Conservation (phyloP, 495 filamentous ascomycete genomes). For the Penicillium arizonense region DNA sequence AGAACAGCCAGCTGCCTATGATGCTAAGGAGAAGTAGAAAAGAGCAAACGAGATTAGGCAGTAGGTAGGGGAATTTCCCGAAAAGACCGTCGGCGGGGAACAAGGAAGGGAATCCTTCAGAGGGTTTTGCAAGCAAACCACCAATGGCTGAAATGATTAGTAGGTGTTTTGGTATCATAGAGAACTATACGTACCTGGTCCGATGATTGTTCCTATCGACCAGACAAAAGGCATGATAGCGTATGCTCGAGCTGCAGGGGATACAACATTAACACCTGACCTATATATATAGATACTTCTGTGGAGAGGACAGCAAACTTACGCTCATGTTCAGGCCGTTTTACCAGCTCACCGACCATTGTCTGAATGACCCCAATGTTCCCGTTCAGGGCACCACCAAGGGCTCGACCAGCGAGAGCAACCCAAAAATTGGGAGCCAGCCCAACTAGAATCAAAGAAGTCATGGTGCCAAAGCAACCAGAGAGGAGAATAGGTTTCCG, state of each 20-base stretch:
- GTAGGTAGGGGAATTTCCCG: slow-evolving; percentile 74
- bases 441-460: slow-evolving; percentile 80
- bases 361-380: slow-evolving; percentile 89
- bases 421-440: slow-evolving; percentile 77
- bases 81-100: slow-evolving; percentile 67
- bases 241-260: slow-evolving; percentile 64
- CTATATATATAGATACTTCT: neutral
- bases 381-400: slow-evolving; percentile 81
- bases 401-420: slow-evolving; percentile 68
- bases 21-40: slow-evolving; percentile 71
- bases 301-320: slow-evolving; percentile 31
- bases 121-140: slow-evolving; percentile 72
- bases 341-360: slow-evolving; percentile 85
- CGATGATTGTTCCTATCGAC: slow-evolving; percentile 82
- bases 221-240: slow-evolving; percentile 87
- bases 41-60: slow-evolving; percentile 79
- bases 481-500: slow-evolving; percentile 81
- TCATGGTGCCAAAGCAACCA: slow-evolving; percentile 76
- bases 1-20: slow-evolving; percentile 65
- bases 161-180: neutral
- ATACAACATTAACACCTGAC: neutral
- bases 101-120: slow-evolving; percentile 61
- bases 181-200: slow-evolving; percentile 49
- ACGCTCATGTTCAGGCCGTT: slow-evolving; percentile 80
- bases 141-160: slow-evolving; percentile 58